Conservation (phyloP, 306 rosid species). For the Prinsepia uniflora region DNA sequence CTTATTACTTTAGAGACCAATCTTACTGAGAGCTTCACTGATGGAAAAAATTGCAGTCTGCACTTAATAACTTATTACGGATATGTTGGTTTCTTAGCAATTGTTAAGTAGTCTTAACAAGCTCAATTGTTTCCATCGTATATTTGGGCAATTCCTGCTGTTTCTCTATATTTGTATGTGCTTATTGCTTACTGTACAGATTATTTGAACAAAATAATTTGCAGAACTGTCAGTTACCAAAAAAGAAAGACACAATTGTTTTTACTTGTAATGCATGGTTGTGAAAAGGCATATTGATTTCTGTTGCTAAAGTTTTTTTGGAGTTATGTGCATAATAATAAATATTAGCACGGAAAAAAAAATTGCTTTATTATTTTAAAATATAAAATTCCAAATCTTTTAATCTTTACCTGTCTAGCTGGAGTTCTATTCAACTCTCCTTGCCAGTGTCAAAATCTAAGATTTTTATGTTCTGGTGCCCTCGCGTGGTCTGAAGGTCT, state of each 20-base stretch:
- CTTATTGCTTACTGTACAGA: not conserved
- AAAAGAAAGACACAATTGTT: not conserved
- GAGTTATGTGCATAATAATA: not conserved
- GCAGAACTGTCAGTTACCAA: not conserved
- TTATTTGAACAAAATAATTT: not conserved
- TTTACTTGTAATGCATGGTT: not conserved
- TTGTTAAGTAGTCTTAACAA: not conserved
- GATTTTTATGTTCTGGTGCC: not conserved
- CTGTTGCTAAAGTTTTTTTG: slow-evolving; percentile 1
- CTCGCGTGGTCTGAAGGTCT: too few species aligned
- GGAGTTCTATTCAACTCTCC: not conserved
- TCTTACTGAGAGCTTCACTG: not conserved
- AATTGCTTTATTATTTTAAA: too few species aligned
- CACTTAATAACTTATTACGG: not conserved
- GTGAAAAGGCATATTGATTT: not conserved
- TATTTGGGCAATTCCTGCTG: not conserved
- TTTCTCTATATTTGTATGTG: not conserved
- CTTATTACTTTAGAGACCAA: not conserved
- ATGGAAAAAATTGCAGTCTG: slow-evolving; percentile 1
- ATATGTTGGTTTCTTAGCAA: not conserved
- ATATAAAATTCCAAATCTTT: not conserved
- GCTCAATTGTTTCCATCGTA: not conserved
- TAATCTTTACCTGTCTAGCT: not conserved
- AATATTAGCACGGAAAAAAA: not conserved
- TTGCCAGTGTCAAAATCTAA: not conserved